Conservation (phyloP, 129 eudicot species). For the Artemisia argyi region DNA sequence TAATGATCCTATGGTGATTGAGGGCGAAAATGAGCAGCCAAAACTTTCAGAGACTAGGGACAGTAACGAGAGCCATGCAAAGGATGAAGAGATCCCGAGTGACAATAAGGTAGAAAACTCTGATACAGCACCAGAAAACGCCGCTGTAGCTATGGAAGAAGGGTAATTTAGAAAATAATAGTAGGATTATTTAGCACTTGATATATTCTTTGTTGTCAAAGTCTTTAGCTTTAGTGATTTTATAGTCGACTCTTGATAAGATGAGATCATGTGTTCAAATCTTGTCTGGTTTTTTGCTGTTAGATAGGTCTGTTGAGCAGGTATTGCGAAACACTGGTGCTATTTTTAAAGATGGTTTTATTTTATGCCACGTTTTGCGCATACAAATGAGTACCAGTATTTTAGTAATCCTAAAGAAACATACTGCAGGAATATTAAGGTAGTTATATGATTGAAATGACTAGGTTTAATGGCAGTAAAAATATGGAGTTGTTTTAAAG, state of each 20-base stretch:
- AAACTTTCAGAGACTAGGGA: conserved; percentile 27
- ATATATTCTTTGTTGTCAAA: conserved; percentile 11
- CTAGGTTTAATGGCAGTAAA: no score
- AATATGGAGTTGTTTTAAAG: no score
- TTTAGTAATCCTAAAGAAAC: no score
- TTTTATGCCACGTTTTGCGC: no score
- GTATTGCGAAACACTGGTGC: neutral
- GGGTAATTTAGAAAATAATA: conserved; percentile 13
- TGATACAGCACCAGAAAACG: conserved; percentile 14
- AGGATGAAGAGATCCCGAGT: conserved; percentile 26
- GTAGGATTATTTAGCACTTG: conserved; percentile 1
- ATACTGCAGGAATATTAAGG: no score
- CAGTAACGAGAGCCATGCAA: conserved; percentile 15
- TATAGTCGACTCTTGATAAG: conserved; percentile 1
- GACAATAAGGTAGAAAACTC: conserved; percentile 15
- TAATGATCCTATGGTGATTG: neutral
- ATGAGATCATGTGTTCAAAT: neutral
- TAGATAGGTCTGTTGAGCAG: neutral
- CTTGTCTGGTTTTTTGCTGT: neutral
- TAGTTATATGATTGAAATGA: no score
- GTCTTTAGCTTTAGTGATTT: conserved; percentile 15
- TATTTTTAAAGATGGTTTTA: no score
- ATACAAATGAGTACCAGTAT: no score
- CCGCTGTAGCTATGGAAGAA: conserved; percentile 34
- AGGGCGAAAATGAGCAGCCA: conserved; percentile 20